Evolutionary conservation across 73 alveolate species (phyloP).

Genomic region (Diophrys appendiculata): DNA sequence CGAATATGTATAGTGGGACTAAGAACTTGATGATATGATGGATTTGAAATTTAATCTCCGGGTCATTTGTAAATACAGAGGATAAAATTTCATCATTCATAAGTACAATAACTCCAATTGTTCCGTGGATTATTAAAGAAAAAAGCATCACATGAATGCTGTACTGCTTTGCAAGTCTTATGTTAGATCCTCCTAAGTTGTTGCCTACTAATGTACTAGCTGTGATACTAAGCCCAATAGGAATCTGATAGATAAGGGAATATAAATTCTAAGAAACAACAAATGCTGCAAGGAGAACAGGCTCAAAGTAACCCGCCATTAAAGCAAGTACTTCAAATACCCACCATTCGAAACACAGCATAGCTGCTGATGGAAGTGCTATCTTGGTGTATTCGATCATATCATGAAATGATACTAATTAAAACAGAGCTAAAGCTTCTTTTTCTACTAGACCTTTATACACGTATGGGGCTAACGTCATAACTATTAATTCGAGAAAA

Average conservation of each 20-base stretch:
- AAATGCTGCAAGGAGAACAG: conserved; percentile 26
- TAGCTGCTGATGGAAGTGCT: conserved; percentile 47
- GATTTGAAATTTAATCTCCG: conserved; percentile 4
- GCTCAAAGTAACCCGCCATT: conserved; percentile 32
- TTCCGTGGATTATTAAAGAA: neutral
- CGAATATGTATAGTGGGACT: neutral
- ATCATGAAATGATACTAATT: conserved; percentile 5
- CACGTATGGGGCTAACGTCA: neutral
- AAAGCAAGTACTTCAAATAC: conserved; percentile 42
- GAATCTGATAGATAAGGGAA: conserved; percentile 30
- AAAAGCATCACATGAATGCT: neutral
- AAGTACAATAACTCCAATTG: neutral
- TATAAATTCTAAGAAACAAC: conserved; percentile 27
- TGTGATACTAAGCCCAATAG: conserved; percentile 43
- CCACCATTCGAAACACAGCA: conserved; percentile 64
- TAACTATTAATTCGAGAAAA: neutral
- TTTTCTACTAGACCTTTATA: neutral
- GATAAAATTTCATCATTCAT: neutral
- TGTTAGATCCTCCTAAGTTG: conserved; percentile 1
- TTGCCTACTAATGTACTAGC: conserved; percentile 12
- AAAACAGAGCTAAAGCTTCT: neutral
- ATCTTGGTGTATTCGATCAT: conserved; percentile 21
- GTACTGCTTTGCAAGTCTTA: neutral
- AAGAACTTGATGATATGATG: neutral
- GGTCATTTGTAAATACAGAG: neutral